A percentile compares a stretch with the other conserved stretches of the same genome.
These are phyloP conservation scores for Petasospora fabianii DNA, from an alignment of 1,139 yeast species.

Conservation along the genomic window DNA sequence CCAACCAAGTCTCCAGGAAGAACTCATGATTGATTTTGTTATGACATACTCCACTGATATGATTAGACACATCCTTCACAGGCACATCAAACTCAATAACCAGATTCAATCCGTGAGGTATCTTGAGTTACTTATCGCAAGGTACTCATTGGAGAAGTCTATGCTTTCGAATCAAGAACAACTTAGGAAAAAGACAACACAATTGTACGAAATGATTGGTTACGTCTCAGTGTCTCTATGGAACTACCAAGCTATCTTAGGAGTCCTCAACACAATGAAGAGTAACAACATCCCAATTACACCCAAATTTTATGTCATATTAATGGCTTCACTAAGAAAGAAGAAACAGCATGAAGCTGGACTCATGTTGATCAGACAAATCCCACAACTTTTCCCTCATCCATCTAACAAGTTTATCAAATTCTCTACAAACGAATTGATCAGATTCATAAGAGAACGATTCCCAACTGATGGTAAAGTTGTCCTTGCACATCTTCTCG, in stretches of 20 bases:
- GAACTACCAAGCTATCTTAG: constrained; percentile 13
- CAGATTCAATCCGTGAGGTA: constrained; percentile 10
- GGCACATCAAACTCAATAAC: constrained; percentile 13
- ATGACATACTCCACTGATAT: constrained; percentile 15
- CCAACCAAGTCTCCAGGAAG: not conserved
- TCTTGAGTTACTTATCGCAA: constrained; percentile 18
- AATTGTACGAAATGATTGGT: constrained; percentile 20
- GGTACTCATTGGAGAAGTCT: constrained; percentile 4
- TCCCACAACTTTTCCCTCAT: constrained; percentile 15
- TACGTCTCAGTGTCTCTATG: constrained; percentile 18
- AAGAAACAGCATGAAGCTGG: constrained; percentile 19
- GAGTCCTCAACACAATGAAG: constrained; percentile 16
- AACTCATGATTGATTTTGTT: constrained; percentile 11
- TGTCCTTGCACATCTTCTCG: constrained; percentile 21
- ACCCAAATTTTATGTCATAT: constrained; percentile 13
- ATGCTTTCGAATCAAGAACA: not conserved
- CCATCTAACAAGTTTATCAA: too few relatives aligned
- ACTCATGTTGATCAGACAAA: constrained; percentile 14
- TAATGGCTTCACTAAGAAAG: constrained; percentile 18
- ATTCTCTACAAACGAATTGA: too few relatives aligned
- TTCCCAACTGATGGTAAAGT: constrained; percentile 20
- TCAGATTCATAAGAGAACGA: constrained; percentile 17
- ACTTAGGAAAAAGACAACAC: not conserved
- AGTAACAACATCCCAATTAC: constrained; percentile 13
- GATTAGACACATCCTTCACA: constrained; percentile 18